These are phyloP conservation scores for Mollisia scopiformis DNA, from an alignment of 2,329 filamentous ascomycete genomes.

Conservation along the genomic window DNA sequence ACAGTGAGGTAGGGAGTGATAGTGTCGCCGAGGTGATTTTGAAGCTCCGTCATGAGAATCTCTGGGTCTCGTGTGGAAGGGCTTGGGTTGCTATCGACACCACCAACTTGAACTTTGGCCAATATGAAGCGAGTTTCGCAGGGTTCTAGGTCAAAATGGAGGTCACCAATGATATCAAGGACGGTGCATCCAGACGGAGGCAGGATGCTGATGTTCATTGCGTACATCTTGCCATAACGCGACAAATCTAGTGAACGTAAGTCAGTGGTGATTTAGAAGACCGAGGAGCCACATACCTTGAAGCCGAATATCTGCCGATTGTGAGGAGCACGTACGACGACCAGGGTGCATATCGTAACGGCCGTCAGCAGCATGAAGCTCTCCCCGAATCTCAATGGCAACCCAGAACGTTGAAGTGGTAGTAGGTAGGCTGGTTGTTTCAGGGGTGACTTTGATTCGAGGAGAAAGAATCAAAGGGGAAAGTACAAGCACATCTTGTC, in stretches of 20 bases:
- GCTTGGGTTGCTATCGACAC: constrained; percentile 28
- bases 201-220: constrained; percentile 32
- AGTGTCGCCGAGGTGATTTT: constrained; percentile 55
- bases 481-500: constrained; percentile 23
- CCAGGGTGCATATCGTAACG: neutral
- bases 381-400: constrained; percentile 39
- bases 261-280: neutral
- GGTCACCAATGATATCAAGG: constrained; percentile 32
- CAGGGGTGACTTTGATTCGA: constrained; percentile 36
- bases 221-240: constrained; percentile 33
- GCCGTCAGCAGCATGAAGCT: constrained; percentile 27
- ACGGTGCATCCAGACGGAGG: constrained; percentile 30
- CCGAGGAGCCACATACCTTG: constrained; percentile 1
- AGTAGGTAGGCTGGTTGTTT: constrained; percentile 34
- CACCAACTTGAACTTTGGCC: constrained; percentile 31
- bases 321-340: neutral
- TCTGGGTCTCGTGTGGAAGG: constrained; percentile 48
- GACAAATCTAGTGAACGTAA: constrained; percentile 13
- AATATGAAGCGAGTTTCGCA: constrained; percentile 35
- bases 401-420: constrained; percentile 37
- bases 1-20: constrained; percentile 54
- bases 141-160: constrained; percentile 26
- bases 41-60: constrained; percentile 60
- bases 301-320: constrained; percentile 1
- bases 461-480: constrained; percentile 36